These are phyloP conservation scores for Dactylellina haptotyla DNA, from an alignment of 2,329 filamentous ascomycete genomes.

Conservation along the genomic window DNA sequence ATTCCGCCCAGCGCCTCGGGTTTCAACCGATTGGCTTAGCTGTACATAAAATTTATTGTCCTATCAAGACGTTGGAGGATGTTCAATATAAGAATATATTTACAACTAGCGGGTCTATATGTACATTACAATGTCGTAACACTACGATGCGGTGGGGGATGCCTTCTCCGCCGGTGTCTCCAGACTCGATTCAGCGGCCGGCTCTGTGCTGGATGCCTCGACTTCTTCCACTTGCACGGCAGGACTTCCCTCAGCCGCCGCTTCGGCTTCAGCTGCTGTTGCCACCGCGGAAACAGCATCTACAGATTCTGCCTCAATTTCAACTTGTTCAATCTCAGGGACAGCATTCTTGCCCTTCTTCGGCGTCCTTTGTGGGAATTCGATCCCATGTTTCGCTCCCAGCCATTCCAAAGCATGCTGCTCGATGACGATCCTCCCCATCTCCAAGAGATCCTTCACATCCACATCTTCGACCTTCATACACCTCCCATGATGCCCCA, in stretches of 20 bases:
- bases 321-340: not conserved
- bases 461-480: constrained; percentile 82
- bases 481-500: constrained; percentile 74
- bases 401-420: constrained; percentile 79
- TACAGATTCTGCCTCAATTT: not conserved
- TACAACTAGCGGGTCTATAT: constrained; percentile 22
- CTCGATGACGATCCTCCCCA: constrained; percentile 86
- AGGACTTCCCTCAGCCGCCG: not conserved
- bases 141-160: constrained; percentile 8
- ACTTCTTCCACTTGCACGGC: not conserved
- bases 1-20: constrained; percentile 18
- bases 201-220: not conserved
- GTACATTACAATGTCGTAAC: constrained; percentile 25
- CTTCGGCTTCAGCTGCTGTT: constrained; percentile 9
- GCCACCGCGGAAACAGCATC: constrained; percentile 7
- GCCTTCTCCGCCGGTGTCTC: not conserved
- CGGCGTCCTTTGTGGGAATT: constrained; percentile 24
- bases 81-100: constrained; percentile 30
- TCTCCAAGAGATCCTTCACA: constrained; percentile 91
- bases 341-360: constrained; percentile 19
- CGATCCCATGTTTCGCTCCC: constrained; percentile 70
- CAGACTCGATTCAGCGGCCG: constrained; percentile 2
- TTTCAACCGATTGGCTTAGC: constrained; percentile 52
- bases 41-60: too few species aligned
- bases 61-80: not conserved